Conservation (phyloP, 768 basidiomycete species). For the Lepiota brunneoincarnata region DNA sequence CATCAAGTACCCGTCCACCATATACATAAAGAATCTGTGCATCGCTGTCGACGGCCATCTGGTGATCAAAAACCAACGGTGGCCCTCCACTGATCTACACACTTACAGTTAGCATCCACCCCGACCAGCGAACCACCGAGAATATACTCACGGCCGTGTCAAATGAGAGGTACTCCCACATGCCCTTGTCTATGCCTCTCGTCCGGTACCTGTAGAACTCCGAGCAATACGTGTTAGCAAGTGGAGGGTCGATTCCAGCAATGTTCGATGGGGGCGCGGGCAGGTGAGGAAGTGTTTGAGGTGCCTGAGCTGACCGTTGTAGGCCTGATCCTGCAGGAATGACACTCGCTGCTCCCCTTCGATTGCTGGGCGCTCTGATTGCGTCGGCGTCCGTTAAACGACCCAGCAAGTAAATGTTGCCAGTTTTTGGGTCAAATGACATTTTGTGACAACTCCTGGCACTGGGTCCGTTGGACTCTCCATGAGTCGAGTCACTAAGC, state of each 20-base stretch:
- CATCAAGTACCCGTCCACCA: constrained; percentile 72
- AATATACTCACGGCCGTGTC: constrained; percentile 58
- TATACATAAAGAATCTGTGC: constrained; percentile 72
- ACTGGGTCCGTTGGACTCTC: constrained; percentile 63
- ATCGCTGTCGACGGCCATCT: constrained; percentile 75
- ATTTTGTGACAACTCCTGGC: constrained; percentile 80
- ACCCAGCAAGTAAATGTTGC: constrained; percentile 72
- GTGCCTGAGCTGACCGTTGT: too few relatives aligned
- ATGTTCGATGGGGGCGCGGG: constrained; percentile 3
- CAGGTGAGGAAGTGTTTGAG: background rate
- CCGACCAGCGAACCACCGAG: background rate
- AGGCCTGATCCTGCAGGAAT: too few relatives aligned
- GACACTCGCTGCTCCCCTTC: background rate
- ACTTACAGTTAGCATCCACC: background rate
- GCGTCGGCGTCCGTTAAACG: constrained; percentile 58
- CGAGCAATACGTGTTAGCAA: constrained; percentile 40
- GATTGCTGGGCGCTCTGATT: background rate
- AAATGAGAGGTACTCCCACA: constrained; percentile 69
- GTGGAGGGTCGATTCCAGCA: background rate
- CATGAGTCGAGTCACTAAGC: constrained; percentile 51
- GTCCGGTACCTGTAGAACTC: constrained; percentile 81
- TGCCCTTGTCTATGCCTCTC: constrained; percentile 54
- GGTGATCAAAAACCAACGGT: constrained; percentile 74
- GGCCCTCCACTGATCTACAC: constrained; percentile 63
- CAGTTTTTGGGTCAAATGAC: constrained; percentile 71